phyloP scores from a whole-genome alignment of 345 rosid genomes.

The Sisymbrium irio region DNA sequence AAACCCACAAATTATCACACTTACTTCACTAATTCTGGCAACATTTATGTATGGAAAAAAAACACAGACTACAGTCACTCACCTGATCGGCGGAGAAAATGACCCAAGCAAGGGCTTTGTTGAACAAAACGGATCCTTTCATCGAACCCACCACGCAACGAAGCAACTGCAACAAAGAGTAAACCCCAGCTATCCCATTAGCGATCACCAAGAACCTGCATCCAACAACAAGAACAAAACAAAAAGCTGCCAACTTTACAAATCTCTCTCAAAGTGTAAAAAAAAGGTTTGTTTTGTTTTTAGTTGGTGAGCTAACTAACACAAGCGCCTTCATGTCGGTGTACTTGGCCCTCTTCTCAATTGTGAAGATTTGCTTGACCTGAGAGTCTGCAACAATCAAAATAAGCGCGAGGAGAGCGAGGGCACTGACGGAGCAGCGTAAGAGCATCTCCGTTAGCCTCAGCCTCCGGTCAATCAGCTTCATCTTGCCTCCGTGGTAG shows the following conservation, averaged over 20 bases:
- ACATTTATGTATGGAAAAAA: not conserved
- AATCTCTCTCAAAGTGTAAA: not conserved
- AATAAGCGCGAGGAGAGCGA: slow-evolving; percentile 56
- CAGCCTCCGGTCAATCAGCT: slow-evolving; percentile 65
- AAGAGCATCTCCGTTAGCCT: slow-evolving; percentile 68
- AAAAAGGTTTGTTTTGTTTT: not conserved
- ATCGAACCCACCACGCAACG: slow-evolving; percentile 65
- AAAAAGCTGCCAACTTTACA: not conserved
- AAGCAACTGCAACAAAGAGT: slow-evolving; percentile 71
- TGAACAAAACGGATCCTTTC: slow-evolving; percentile 62
- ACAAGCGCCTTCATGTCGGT: slow-evolving; percentile 95
- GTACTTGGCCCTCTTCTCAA: slow-evolving; percentile 65
- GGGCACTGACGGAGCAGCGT: slow-evolving; percentile 60
- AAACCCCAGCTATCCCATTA: slow-evolving; percentile 65
- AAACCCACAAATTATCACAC: not conserved
- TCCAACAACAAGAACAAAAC: not conserved
- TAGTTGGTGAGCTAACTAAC: slow-evolving; percentile 42
- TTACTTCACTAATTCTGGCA: slow-evolving; percentile 3
- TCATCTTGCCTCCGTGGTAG: slow-evolving; percentile 47
- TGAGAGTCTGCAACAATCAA: slow-evolving; percentile 74
- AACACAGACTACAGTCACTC: not conserved
- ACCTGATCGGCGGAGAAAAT: slow-evolving; percentile 95
- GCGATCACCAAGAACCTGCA: slow-evolving; percentile 79
- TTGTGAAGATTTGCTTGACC: slow-evolving; percentile 67
- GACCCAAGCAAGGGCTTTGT: slow-evolving; percentile 79